Conservation (phyloP, 2,329 filamentous ascomycete species). For the Apiospora pterosperma region DNA sequence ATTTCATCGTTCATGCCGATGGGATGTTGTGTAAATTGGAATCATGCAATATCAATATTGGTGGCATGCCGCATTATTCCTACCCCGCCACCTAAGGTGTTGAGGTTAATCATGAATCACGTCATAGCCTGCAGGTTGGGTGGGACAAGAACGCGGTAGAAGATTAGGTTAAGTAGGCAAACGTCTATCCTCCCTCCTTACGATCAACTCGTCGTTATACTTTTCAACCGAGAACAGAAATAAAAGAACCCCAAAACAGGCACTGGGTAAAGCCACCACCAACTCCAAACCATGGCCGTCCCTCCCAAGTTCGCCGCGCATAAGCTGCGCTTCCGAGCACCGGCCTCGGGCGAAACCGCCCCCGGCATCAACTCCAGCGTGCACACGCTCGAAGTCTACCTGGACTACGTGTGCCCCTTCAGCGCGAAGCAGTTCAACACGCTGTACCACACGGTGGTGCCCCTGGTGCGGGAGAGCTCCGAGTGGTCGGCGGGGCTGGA, state of each 20-base stretch:
- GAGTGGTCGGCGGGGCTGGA: slow-evolving; percentile 54
- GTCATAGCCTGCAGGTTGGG: background rate
- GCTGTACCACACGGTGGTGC: slow-evolving; percentile 63
- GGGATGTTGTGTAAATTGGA: too few relatives aligned
- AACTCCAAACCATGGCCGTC: slow-evolving; percentile 58
- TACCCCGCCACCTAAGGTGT: background rate
- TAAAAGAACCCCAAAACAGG: background rate
- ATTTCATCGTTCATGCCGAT: too few relatives aligned
- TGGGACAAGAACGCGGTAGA: background rate
- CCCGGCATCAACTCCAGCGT: slow-evolving; percentile 39
- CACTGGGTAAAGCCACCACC: background rate
- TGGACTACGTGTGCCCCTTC: slow-evolving; percentile 88
- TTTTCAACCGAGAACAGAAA: background rate
- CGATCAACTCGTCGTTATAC: too few relatives aligned
- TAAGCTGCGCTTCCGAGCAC: slow-evolving; percentile 51
- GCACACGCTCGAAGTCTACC: slow-evolving; percentile 64
- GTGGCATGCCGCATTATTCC: background rate
- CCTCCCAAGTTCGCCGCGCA: slow-evolving; percentile 75
- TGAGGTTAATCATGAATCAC: background rate
- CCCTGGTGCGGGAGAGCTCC: slow-evolving; percentile 61
- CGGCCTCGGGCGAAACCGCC: slow-evolving; percentile 26
- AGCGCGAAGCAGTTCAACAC: slow-evolving; percentile 72
- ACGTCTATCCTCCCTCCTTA: background rate
- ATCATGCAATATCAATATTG: too few relatives aligned
- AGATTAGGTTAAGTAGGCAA: too few relatives aligned